Evolutionary conservation across 2,329 filamentous ascomycete genomes (phyloP).

Genomic region (Apiospora marii): DNA sequence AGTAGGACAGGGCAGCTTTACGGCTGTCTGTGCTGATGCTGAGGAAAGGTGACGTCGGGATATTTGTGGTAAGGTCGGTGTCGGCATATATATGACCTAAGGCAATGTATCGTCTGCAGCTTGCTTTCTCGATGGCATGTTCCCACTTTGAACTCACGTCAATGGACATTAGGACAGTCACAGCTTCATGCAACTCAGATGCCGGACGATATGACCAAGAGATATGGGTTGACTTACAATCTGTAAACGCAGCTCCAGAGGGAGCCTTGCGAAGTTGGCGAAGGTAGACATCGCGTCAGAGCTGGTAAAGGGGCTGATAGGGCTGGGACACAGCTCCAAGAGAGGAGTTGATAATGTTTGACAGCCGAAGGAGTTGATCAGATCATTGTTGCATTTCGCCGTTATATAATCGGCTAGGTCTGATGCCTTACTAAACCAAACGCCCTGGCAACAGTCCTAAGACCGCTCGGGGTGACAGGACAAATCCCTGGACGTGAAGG

Average conservation of each 20-base stretch:
- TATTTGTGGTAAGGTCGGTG: fast-evolving
- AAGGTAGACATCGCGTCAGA: neutral
- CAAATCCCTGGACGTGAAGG: neutral
- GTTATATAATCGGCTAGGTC: neutral
- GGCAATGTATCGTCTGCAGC: neutral
- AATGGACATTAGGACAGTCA: neutral
- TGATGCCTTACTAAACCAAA: neutral
- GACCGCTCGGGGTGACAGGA: neutral
- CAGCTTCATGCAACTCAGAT: neutral
- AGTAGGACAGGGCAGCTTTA: neutral
- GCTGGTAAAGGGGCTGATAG: neutral
- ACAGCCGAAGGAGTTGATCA: neutral
- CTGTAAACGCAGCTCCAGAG: neutral
- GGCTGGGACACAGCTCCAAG: neutral
- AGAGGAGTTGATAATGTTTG: neutral
- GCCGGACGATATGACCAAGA: neutral
- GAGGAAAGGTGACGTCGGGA: neutral
- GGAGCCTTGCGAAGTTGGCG: neutral
- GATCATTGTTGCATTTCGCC: too few species aligned
- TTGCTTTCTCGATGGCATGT: neutral
- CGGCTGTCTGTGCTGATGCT: neutral
- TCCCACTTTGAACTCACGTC: neutral
- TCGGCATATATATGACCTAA: neutral
- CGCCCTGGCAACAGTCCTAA: neutral
- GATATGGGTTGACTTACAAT: neutral